Evolutionary conservation across 305 asterid species (phyloP).

Genomic region (Solanum aculeatissimum): DNA sequence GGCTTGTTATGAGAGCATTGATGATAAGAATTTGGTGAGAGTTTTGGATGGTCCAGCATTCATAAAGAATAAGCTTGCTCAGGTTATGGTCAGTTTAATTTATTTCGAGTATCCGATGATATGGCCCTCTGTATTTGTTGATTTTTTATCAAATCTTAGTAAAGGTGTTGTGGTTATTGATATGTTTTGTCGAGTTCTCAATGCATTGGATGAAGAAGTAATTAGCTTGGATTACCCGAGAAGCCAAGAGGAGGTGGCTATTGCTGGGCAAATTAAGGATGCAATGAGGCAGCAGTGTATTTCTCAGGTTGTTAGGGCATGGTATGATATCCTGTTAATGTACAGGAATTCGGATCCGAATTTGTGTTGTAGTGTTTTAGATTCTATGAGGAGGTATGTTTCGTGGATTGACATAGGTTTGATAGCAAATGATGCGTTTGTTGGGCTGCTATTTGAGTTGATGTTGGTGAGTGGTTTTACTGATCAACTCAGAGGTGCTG

Average conservation of each 20-base stretch:
- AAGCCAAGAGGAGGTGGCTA: constrained; percentile 45
- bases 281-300: constrained; percentile 92
- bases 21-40: constrained; percentile 33
- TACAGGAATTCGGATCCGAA: constrained; percentile 61
- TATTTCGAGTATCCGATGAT: constrained; percentile 66
- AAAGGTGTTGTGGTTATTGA: constrained; percentile 65
- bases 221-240: constrained; percentile 83
- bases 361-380: constrained; percentile 60
- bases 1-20: constrained; percentile 49
- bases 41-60: constrained; percentile 68
- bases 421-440: constrained; percentile 56
- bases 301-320: constrained; percentile 65
- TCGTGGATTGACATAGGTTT: constrained; percentile 85
- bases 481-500: constrained; percentile 67
- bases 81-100: constrained; percentile 66
- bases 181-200: constrained; percentile 82
- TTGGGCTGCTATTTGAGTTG: constrained; percentile 62
- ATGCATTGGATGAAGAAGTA: constrained; percentile 66
- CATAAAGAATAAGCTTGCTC: constrained; percentile 90
- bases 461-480: constrained; percentile 51
- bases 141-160: constrained; percentile 53
- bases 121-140: constrained; percentile 87
- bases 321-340: constrained; percentile 53
- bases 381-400: constrained; percentile 58
- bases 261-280: constrained; percentile 67